A percentile compares a stretch with the other conserved stretches of the same genome.
Conservation (phyloP, 2,329 filamentous ascomycete species). For the Colletotrichum sp. region DNA sequence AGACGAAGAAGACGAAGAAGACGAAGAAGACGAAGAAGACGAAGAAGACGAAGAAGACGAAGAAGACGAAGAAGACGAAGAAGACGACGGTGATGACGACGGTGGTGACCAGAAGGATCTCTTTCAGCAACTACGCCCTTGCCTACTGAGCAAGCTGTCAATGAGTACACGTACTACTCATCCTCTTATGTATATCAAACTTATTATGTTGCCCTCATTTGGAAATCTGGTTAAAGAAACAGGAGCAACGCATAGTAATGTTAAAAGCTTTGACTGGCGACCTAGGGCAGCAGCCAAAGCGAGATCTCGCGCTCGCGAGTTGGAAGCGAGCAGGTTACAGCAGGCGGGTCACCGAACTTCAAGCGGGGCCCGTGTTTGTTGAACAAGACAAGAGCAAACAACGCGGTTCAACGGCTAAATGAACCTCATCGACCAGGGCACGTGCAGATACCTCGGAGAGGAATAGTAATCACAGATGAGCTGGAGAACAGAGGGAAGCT, state of each 20-base stretch:
- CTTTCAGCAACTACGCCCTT: fast-evolving
- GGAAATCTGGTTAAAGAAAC: neutral
- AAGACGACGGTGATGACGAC: neutral
- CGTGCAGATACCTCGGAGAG: neutral
- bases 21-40: neutral
- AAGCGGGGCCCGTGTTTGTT: neutral
- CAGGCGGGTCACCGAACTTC: neutral
- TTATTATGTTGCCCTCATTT: neutral
- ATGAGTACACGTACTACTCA: neutral
- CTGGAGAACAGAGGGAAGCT: neutral
- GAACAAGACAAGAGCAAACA: neutral
- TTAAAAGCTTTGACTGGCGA: neutral
- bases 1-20: neutral
- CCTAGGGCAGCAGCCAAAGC: neutral
- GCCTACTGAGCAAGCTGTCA: neutral
- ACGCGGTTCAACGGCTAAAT: neutral
- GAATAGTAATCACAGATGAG: neutral
- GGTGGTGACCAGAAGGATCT: fast-evolving
- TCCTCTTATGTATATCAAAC: neutral
- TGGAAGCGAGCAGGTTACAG: neutral
- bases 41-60: neutral
- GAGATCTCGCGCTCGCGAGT: neutral
- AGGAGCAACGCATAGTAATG: neutral
- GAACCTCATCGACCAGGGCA: neutral
- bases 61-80: neutral